Conservation (phyloP, 1,284 basidiomycete genomes). For the Ustilago curta region DNA sequence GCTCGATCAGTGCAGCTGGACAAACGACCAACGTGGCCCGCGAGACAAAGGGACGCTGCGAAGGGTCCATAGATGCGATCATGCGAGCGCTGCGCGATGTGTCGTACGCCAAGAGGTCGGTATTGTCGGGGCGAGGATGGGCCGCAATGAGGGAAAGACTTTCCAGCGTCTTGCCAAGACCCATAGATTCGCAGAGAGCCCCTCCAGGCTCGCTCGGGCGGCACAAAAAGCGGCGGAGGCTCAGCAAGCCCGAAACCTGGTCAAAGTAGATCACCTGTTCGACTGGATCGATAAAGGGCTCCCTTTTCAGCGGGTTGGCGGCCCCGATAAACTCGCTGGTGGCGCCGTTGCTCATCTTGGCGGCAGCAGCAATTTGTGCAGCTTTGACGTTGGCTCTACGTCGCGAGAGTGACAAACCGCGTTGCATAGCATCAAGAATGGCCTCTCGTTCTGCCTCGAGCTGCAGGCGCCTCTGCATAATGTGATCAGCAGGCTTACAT, state of each 20-base stretch:
- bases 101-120: constrained; percentile 42
- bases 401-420: constrained; percentile 22
- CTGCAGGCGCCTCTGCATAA: constrained; percentile 26
- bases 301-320: constrained; percentile 18
- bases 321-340: neutral
- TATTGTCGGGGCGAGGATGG: constrained; percentile 31
- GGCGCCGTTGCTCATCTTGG: neutral
- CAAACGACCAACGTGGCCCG: constrained; percentile 53
- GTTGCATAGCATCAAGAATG: constrained; percentile 27
- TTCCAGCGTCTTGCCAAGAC: constrained; percentile 55
- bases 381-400: constrained; percentile 34
- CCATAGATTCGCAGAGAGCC: constrained; percentile 58
- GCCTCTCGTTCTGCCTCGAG: constrained; percentile 37
- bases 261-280: constrained; percentile 44
- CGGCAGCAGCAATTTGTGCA: constrained; percentile 6
- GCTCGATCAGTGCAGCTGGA: constrained; percentile 51
- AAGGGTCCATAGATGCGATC: constrained; percentile 22
- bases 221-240: constrained; percentile 40
- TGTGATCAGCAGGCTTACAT: constrained; percentile 23
- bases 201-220: constrained; percentile 49
- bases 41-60: constrained; percentile 38
- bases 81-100: constrained; percentile 44
- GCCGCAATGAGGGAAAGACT: constrained; percentile 48
- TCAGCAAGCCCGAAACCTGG: constrained; percentile 45
- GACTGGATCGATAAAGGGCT: constrained; percentile 44